These are phyloP conservation scores for Barbatosphaeria neglecta DNA, from an alignment of 495 filamentous ascomycete species.

Conservation along the genomic window DNA sequence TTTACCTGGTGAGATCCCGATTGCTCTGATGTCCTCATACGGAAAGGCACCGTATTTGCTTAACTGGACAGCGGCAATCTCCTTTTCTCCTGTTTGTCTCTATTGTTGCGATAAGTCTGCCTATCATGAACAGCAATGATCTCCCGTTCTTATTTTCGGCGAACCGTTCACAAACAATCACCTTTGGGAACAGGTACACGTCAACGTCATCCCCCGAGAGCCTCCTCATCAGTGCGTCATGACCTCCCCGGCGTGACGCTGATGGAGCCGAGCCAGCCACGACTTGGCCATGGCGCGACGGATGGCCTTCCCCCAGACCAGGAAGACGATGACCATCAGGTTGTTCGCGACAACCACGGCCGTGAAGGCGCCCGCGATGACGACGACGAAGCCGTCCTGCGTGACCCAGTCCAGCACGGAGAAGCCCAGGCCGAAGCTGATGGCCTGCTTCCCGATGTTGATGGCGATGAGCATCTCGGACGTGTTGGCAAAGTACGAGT, in stretches of 20 bases:
- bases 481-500: conserved; percentile 51
- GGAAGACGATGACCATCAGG: conserved; percentile 22
- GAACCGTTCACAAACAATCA: too few relatives aligned
- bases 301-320: conserved; percentile 24
- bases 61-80: too few relatives aligned
- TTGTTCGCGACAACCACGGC: conserved; percentile 20
- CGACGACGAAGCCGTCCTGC: conserved; percentile 16
- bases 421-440: conserved; percentile 27
- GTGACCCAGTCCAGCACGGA: conserved; percentile 25
- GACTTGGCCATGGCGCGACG: conserved; percentile 16
- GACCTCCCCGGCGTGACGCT: not conserved
- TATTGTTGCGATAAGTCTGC: too few relatives aligned
- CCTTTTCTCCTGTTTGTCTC: too few relatives aligned
- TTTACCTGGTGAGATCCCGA: too few relatives aligned
- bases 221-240: not conserved
- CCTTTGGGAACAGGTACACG: too few relatives aligned
- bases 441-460: conserved; percentile 51
- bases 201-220: too few relatives aligned
- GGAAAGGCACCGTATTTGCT: too few relatives aligned
- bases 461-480: conserved; percentile 50
- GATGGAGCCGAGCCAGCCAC: conserved; percentile 21
- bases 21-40: too few relatives aligned
- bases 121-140: too few relatives aligned
- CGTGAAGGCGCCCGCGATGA: conserved; percentile 21
- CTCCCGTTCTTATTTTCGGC: too few relatives aligned